A percentile compares a stretch with the other conserved stretches of the same genome.
Evolutionary conservation across 306 rosid species (phyloP).

Genomic region (Quercus ilex): DNA sequence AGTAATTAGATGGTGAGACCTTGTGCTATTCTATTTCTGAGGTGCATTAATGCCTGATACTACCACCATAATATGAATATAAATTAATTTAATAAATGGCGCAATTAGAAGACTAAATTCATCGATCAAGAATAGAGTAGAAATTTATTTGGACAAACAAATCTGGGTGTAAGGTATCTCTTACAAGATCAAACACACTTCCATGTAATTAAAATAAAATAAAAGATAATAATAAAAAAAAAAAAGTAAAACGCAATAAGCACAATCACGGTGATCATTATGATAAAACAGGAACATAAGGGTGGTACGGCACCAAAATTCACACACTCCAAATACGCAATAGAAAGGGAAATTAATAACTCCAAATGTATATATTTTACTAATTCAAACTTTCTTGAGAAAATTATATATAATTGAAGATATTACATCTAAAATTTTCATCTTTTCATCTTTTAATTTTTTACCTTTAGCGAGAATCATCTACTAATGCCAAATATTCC

Average conservation of each 20-base stretch:
- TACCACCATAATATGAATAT: too few species aligned
- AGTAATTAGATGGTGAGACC: too few species aligned
- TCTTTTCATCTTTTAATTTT: background rate
- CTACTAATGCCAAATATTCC: slow-evolving; percentile 24
- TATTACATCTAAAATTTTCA: background rate
- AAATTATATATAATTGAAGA: background rate
- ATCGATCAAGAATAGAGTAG: background rate
- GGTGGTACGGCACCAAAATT: too few species aligned
- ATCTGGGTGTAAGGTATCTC: background rate
- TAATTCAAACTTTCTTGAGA: background rate
- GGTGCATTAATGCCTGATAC: too few species aligned
- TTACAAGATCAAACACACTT: background rate
- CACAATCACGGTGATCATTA: background rate
- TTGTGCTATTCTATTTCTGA: too few species aligned
- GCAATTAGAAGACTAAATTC: too few species aligned
- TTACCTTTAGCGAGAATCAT: background rate
- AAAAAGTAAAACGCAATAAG: background rate
- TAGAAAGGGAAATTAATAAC: background rate
- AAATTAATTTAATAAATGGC: too few species aligned
- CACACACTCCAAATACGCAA: background rate
- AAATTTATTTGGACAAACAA: background rate
- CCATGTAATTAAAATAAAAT: background rate
- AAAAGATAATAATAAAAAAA: too few species aligned
- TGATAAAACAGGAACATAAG: background rate
- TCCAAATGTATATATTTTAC: background rate